Conservation (phyloP, 2,329 filamentous ascomycete species). For the Ilyonectria destructans region DNA sequence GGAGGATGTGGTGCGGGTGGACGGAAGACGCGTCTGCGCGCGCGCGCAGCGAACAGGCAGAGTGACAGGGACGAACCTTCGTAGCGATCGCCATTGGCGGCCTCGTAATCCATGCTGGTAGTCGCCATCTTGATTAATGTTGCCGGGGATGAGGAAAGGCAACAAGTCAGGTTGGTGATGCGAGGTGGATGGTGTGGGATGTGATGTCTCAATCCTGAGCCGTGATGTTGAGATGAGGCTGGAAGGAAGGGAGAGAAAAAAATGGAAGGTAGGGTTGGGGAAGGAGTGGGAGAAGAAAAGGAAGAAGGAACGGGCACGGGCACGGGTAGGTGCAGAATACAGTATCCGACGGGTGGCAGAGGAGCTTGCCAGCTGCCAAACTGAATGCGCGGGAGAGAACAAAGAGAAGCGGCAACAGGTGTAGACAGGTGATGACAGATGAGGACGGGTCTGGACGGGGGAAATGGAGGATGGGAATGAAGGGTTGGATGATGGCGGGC, state of each 20-base stretch:
- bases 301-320: constrained; percentile 46
- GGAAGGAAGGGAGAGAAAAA: constrained; percentile 46
- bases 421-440: constrained; percentile 37
- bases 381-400: constrained; percentile 33
- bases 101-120: constrained; percentile 80
- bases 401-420: constrained; percentile 33
- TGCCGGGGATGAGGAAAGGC: constrained; percentile 34
- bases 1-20: neutral
- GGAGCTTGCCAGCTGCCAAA: constrained; percentile 37
- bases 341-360: constrained; percentile 36
- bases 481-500: constrained; percentile 39
- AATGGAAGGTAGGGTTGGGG: constrained; percentile 43
- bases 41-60: constrained; percentile 31
- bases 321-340: constrained; percentile 35
- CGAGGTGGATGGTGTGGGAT: constrained; percentile 42
- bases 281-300: constrained; percentile 41
- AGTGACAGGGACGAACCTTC: constrained; percentile 67
- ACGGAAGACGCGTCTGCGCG: constrained; percentile 38
- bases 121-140: constrained; percentile 67
- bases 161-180: constrained; percentile 29
- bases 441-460: constrained; percentile 10
- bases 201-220: constrained; percentile 48
- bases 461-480: constrained; percentile 30
- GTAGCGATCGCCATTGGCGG: constrained; percentile 77
- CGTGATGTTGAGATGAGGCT: constrained; percentile 46